Conservation (phyloP, 768 basidiomycete species). For the Lactifluus piperatus region DNA sequence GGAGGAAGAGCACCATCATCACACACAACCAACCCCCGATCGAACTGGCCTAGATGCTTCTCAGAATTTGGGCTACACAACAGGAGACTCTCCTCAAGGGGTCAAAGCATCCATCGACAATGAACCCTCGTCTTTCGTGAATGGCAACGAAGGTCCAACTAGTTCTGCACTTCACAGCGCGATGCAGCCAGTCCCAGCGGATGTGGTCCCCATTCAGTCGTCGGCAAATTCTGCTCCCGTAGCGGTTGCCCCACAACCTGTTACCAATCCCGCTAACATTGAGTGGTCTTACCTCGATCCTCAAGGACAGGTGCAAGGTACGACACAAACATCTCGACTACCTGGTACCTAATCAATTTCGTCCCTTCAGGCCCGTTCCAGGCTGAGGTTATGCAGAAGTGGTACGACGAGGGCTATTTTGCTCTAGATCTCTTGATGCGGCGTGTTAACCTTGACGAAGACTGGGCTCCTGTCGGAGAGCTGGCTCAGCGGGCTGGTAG, state of each 20-base stretch:
- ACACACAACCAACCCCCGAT: background rate
- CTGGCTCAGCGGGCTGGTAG: conserved; percentile 44
- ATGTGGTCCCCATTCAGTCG: background rate
- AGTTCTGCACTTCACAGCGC: background rate
- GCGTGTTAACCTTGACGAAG: conserved; percentile 57
- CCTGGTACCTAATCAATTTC: conserved; percentile 5
- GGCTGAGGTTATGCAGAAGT: conserved; percentile 88
- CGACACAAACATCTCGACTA: conserved; percentile 5
- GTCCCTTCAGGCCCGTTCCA: conserved; percentile 67
- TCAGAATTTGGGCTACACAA: background rate
- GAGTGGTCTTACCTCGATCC: conserved; percentile 95
- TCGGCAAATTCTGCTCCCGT: background rate
- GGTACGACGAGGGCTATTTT: conserved; percentile 90
- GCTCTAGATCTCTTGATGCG: conserved; percentile 75
- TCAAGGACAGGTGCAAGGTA: conserved; percentile 86
- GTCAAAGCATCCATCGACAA: background rate
- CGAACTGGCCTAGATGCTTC: background rate
- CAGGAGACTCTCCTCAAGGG: background rate
- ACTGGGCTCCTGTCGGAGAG: conserved; percentile 59
- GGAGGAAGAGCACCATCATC: conserved; percentile 32
- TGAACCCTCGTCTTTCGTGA: background rate
- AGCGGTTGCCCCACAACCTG: conserved; percentile 32
- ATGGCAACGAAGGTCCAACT: background rate
- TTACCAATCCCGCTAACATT: conserved; percentile 47
- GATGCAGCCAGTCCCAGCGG: background rate